These are phyloP conservation scores for Isatis tinctoria DNA, from an alignment of 345 rosid species.

Conservation along the genomic window DNA sequence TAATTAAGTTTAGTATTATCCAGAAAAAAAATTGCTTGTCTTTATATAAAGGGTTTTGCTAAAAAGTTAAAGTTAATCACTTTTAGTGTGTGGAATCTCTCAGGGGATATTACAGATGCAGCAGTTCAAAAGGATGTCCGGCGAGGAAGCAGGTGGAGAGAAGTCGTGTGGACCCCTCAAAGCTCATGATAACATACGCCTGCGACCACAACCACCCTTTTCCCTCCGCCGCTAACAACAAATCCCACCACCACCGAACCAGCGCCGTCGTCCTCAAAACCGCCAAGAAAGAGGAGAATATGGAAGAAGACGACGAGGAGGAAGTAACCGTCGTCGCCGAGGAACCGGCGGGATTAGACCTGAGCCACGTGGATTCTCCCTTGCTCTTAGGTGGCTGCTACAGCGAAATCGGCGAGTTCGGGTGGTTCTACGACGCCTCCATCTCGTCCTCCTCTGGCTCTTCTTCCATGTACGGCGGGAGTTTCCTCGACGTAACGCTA, in stretches of 20 bases:
- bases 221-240: constrained; percentile 40
- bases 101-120: constrained; percentile 83
- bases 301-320: constrained; percentile 18
- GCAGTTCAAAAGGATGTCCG: constrained; percentile 78
- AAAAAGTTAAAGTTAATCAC: not conserved
- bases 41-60: too few relatives aligned
- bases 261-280: constrained; percentile 31
- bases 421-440: constrained; percentile 57
- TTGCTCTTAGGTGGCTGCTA: constrained; percentile 35
- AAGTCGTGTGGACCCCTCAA: constrained; percentile 62
- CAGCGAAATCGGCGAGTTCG: constrained; percentile 40
- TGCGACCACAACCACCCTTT: constrained; percentile 64
- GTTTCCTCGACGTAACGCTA: constrained; percentile 19
- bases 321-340: constrained; percentile 2
- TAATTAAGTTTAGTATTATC: not conserved
- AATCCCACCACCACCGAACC: constrained; percentile 42
- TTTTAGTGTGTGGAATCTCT: not conserved
- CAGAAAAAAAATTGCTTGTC: not conserved
- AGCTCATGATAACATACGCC: constrained; percentile 58
- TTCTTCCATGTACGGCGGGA: constrained; percentile 35
- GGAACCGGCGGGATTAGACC: constrained; percentile 17
- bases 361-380: constrained; percentile 37
- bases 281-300: constrained; percentile 15
- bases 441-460: constrained; percentile 33
- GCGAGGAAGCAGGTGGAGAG: constrained; percentile 82